These are phyloP conservation scores for Dothidotthia symphoricarpi DNA, from an alignment of 2,329 filamentous ascomycete genomes.

Conservation along the genomic window DNA sequence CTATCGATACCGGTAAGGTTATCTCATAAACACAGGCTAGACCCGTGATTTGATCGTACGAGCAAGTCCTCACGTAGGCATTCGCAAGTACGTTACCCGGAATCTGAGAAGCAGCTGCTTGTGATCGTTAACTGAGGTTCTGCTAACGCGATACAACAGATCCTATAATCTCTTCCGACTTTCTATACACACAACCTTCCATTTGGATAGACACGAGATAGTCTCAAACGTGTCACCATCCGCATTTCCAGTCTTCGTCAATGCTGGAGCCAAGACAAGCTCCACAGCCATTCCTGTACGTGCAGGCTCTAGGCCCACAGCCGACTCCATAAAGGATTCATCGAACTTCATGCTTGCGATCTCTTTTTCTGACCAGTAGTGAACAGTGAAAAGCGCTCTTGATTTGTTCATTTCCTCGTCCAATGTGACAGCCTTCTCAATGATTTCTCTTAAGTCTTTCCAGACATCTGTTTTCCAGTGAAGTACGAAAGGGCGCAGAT, in stretches of 20 bases:
- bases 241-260: conserved; percentile 2
- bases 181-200: conserved; percentile 3
- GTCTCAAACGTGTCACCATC: conserved; percentile 2
- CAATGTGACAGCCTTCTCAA: background rate
- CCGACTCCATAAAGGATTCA: background rate
- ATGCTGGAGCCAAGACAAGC: conserved; percentile 2
- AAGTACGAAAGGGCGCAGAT: background rate
- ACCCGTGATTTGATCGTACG: too few relatives aligned
- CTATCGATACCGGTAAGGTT: too few relatives aligned
- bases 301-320: background rate
- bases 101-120: too few relatives aligned
- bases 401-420: conserved; percentile 4
- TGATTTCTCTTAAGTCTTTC: background rate
- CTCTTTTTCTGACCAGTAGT: background rate
- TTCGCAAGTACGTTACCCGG: too few relatives aligned
- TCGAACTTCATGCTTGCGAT: background rate
- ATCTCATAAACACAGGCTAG: too few relatives aligned
- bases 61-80: too few relatives aligned
- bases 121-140: too few relatives aligned
- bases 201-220: background rate
- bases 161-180: conserved; percentile 1
- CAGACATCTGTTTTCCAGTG: background rate
- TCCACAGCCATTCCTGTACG: conserved; percentile 1
- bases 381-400: conserved; percentile 2
- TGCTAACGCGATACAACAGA: too few relatives aligned